Base-by-base conservation (phyloP, 2,329 filamentous ascomycete genomes). In the Albifimbria verrucaria region DNA sequence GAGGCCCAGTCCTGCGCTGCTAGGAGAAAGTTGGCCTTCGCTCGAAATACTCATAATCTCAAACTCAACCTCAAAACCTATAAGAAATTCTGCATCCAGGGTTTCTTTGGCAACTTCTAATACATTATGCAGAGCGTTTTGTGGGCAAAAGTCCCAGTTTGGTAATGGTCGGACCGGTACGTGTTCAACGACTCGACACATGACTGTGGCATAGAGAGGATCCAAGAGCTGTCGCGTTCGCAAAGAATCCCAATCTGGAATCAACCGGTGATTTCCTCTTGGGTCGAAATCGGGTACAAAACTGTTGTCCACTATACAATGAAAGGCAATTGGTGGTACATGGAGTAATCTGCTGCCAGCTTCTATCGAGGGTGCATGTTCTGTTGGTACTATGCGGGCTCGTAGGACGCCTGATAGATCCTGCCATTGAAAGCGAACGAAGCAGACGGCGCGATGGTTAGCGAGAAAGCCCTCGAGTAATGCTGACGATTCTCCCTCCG, bases 351-450 rank as follows among this genome's bases (percentile, higher is more conserved):
- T 44, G 4, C 25, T 51, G 4, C 49, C 49, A 21, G 36, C 41
- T 7, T 36, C 49, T 22, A 51, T 45, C 9, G 2, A 9, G n/a
- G n/a, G 12, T 7, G 39, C 49, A 11, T 51, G 49, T 6, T 44
- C 12, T 4, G 45, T 7, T 17, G 49, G 49, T n/a, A 26, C 23
- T 6, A 51, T 22, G 21, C 49, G 49, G 25, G 39, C 39, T 22
- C 49, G 18, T 24, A 45, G 21, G 22, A 51, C 7, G 18, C 49
- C 49, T 15, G 49, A 51, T 12, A 20, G 23, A 26, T 51, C 49
- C 21, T 51, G 49, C 49, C 49, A 51, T 45, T 45, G 49, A 32
- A 51, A 48, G 21, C 50, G 25, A 32, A 32, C 26, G 26, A 32
- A 32, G 15, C 26, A 15, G 15, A 32, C n/a, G n/a, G n/a, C n/a